Conservation (phyloP, 441 rosid species). For the Eruca vesicaria region DNA sequence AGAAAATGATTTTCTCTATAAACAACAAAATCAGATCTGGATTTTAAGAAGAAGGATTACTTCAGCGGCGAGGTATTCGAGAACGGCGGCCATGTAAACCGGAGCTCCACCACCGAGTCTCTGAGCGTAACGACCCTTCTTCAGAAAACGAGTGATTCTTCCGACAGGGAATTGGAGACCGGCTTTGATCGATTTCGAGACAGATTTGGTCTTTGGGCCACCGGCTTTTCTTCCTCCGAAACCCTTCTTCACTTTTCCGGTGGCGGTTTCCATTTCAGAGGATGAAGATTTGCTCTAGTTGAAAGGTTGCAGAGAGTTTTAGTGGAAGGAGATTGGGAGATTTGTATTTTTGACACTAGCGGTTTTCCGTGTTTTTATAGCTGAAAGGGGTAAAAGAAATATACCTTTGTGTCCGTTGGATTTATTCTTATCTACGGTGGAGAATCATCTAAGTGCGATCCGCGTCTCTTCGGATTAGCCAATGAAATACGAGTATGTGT, state of each 20-base stretch:
- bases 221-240: conserved; percentile 42
- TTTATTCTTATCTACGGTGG: conserved; percentile 9
- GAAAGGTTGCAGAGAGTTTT: not conserved
- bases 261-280: conserved; percentile 17
- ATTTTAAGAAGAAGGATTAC: conserved; percentile 1
- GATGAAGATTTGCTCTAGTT: accelerated
- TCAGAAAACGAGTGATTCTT: conserved; percentile 37
- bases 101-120: conserved; percentile 40
- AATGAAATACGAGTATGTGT: not conserved
- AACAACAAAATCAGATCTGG: not conserved
- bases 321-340: not conserved
- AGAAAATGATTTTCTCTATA: not conserved
- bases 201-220: conserved; percentile 31
- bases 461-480: not conserved
- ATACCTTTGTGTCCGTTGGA: conserved; percentile 4
- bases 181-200: conserved; percentile 35
- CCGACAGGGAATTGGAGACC: conserved; percentile 41
- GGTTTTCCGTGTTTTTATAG: not conserved
- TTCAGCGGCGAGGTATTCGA: conserved; percentile 38
- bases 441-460: not conserved
- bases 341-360: not conserved
- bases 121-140: conserved; percentile 36
- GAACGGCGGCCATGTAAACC: conserved; percentile 39
- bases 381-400: not conserved
- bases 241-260: conserved; percentile 35